A percentile compares a stretch with the other conserved stretches of the same genome.
Evolutionary conservation across 2,329 filamentous ascomycete species (phyloP).

Genomic region (Scortechinia acanthostroma): DNA sequence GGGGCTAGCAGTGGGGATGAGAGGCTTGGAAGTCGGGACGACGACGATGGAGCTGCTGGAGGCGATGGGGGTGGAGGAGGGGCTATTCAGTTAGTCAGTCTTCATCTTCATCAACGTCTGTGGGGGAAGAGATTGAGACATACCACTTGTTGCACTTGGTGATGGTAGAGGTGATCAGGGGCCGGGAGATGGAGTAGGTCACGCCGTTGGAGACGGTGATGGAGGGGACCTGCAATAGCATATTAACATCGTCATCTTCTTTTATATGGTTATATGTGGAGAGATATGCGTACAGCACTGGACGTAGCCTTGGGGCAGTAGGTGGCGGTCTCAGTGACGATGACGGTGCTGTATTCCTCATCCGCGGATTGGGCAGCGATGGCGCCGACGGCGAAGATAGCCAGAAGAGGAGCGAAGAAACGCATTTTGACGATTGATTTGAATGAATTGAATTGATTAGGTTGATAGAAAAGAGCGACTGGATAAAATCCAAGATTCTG

Average conservation of each 20-base stretch:
- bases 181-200: neutral
- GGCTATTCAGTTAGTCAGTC: neutral
- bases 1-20: constrained; percentile 28
- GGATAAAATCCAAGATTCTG: neutral
- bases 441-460: neutral
- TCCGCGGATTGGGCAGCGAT: neutral
- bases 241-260: too few species aligned
- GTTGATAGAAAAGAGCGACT: neutral
- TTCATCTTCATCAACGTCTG: neutral
- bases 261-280: neutral
- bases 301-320: neutral
- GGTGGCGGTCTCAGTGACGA: neutral
- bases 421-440: neutral
- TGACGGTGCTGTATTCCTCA: neutral
- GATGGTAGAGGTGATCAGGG: neutral
- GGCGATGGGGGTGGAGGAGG: constrained; percentile 7
- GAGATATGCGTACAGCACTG: too few species aligned
- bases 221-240: neutral
- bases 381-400: neutral
- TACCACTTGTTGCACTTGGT: neutral
- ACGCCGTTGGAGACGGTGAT: neutral
- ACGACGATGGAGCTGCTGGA: constrained; percentile 11
- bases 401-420: neutral
- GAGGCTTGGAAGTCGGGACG: constrained; percentile 15
- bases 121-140: neutral